A percentile compares a stretch with the other conserved stretches of the same genome.
phyloP scores from a whole-genome alignment of 495 filamentous ascomycete genomes.

The Aspergillus ostianus region DNA sequence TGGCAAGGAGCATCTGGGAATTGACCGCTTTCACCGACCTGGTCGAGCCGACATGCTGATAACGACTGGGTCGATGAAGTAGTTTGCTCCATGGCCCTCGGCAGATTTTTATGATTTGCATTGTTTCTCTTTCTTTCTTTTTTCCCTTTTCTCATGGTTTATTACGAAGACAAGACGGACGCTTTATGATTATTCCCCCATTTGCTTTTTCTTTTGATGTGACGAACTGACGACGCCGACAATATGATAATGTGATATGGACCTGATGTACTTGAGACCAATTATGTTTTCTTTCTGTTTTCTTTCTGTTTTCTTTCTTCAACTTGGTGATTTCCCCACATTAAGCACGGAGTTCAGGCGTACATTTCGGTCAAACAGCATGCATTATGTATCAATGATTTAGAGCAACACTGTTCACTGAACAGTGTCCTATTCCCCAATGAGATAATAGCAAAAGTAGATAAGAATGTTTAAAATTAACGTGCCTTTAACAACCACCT shows the following conservation, averaged over 20 bases:
- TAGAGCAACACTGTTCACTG: neutral
- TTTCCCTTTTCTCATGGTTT: neutral
- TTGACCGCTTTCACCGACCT: constrained; percentile 57
- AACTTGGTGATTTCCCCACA: neutral
- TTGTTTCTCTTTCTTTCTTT: no score
- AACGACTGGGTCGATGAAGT: constrained; percentile 37
- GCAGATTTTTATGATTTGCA: neutral
- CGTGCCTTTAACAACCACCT: no score
- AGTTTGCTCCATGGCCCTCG: neutral
- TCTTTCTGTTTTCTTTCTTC: no score
- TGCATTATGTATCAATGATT: neutral
- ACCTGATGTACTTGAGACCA: neutral
- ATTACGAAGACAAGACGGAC: neutral
- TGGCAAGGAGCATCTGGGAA: constrained; percentile 62
- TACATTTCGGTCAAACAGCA: neutral
- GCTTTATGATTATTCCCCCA: neutral
- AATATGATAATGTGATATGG: neutral
- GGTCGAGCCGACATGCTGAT: constrained; percentile 48
- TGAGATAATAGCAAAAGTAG: neutral
- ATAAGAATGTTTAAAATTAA: neutral
- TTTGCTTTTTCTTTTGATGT: neutral
- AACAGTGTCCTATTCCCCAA: neutral
- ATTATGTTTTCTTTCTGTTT: neutral
- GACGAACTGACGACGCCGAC: neutral
- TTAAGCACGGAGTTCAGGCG: neutral